These are phyloP conservation scores for Hypoxylon sp. DNA, from an alignment of 2,329 filamentous ascomycete species.

Conservation along the genomic window DNA sequence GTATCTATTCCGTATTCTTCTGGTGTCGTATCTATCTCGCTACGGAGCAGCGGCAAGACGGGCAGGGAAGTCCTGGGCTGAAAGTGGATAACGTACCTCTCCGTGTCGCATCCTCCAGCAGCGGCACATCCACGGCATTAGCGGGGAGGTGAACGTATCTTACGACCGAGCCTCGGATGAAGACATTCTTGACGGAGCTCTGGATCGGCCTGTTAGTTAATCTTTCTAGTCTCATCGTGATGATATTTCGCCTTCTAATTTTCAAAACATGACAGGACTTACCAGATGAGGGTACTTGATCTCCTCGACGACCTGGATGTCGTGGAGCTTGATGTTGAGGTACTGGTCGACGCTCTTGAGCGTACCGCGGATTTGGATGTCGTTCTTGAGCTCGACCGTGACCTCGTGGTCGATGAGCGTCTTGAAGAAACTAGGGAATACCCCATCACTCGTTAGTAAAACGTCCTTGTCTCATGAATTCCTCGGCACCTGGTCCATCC, in stretches of 20 bases:
- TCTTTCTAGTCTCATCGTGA: too few relatives aligned
- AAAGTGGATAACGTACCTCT: conserved; percentile 68
- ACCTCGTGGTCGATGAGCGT: conserved; percentile 97
- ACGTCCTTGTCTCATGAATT: background rate
- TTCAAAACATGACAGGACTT: too few relatives aligned
- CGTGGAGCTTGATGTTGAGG: conserved; percentile 98
- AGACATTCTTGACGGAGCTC: conserved; percentile 92
- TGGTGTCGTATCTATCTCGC: background rate
- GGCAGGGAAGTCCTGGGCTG: background rate
- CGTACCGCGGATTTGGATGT: conserved; percentile 94
- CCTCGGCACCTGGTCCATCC: background rate
- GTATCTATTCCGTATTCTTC: background rate
- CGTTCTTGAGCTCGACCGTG: conserved; percentile 99
- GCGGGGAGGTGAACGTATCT: conserved; percentile 91
- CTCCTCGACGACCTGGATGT: conserved; percentile 92
- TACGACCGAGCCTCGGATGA: conserved; percentile 92
- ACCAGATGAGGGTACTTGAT: conserved; percentile 94
- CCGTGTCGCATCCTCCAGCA: conserved; percentile 91
- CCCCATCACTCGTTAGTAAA: conserved; percentile 14
- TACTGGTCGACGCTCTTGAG: conserved; percentile 99
- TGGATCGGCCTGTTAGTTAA: conserved; percentile 46
- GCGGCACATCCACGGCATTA: conserved; percentile 82
- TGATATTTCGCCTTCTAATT: too few relatives aligned
- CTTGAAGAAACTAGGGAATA: conserved; percentile 85
- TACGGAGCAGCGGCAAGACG: conserved; percentile 3